Evolutionary conservation across 1,284 basidiomycete genomes (phyloP), one percentile per base, ranked within the genome.

Genomic region (Boletus sp.): DNA sequence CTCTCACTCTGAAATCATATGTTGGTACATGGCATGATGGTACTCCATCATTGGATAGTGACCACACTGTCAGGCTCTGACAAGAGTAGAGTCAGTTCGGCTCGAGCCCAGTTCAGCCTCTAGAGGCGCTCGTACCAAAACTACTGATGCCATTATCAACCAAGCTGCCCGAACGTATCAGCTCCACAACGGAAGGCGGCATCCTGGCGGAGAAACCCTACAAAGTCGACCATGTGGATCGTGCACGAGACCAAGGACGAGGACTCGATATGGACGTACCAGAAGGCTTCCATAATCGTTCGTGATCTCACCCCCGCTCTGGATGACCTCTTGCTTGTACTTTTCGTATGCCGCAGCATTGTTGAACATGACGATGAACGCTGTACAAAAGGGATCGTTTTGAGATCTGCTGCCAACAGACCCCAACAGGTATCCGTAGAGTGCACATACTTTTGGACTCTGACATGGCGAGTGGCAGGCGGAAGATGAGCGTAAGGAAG

Each of bases 191-290:
- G 19, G 25, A 2, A 0, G 16, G 17, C 3, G 62, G 44, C 2
- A 61, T 51, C 25, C 8, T 8, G 25, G 59, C 62, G 2, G 40
- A 40, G 46, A 61, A 55, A 12, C 49, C 48, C 60, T 64, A 33
- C n/a, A 17, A 5, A 23, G 25, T 8, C 8, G 3, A 5, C 4
- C 1, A 50, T 19, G 37, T 33, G 30, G 3, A 7, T 41, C 44
- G 25, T 2, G 29, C 4, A 26, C 6, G 8, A 25, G 10, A 26
- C 44, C 1, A 33, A 3, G 9, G 29, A n/a, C 1, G 7, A 35
- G 14, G 12, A n/a, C n/a, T n/a, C 12, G 17, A 49, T 26, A n/a
- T n/a, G n/a, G 23, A 23, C 27, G 2, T 44, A 51, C 62, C 41
- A 37, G 1, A 2, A 48, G 2, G 8, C 26, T 27, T 8, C 12